Base-by-base conservation (phyloP, 192 early-diverging fungal genomes). In the Haplosporangium gracile region DNA sequence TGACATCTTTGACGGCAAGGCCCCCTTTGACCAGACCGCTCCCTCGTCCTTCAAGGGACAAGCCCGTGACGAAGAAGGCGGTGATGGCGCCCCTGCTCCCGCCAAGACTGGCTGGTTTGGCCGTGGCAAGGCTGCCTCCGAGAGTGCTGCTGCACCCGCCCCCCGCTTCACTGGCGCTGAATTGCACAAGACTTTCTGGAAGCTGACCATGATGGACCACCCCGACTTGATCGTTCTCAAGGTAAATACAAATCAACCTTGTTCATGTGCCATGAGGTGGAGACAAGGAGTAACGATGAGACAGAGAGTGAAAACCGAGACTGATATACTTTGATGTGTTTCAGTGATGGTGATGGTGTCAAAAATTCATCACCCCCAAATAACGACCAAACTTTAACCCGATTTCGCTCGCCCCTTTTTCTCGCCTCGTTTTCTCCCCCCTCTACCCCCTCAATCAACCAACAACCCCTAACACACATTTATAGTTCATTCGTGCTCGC, bases 401-500 rank as follows among this genome's bases (percentile, higher is more conserved):
- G 60, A 65, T 32, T 60, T 65, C 26, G 60, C 60, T 32, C 60
- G 55, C 10, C 55, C 38, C 40, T 42, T 39, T 71, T 26, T 78
- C 53, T 43, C 38, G 16, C 22, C 39, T 71, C 51, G 18, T 70
- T 26, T 53, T 49, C 8, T 6, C 26, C 29, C 18, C 74, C 57
- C 39, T 51, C 70, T 15, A 4, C 26, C 57, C 5, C 34, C 32
- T 4, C 60, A 15, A 34, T 29, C 20, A 51, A 51, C 49, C 49
- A 51, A 5, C 49, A 13, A 2, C 16, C 16, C 20, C 18, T 18
- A 4, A 38, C 20, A 22, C 8, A 45, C 9, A 11, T 8, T 26
- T 24, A 60, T 73, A 86, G 84, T 98, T 96, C 89, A 86, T 98
- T 72, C 93, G 97, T 60, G 97, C 97, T 55, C 92, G 97, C 74